phyloP scores from a whole-genome alignment of 75 land plant species.

The Chamaecyparis obtusa region DNA sequence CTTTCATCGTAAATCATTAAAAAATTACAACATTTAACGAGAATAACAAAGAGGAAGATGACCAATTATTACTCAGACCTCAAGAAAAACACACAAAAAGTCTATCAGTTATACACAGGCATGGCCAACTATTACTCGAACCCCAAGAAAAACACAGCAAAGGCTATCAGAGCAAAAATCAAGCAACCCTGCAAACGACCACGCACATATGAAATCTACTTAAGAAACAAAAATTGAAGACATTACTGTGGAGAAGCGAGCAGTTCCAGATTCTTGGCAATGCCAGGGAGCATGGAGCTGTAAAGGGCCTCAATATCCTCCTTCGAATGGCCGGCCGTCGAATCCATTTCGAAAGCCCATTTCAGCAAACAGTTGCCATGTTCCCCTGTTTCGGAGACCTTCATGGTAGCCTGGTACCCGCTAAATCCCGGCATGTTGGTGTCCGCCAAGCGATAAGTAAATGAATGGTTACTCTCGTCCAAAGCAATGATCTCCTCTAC shows the following conservation, averaged over 20 bases:
- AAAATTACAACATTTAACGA: too few species aligned
- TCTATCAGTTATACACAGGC: too few species aligned
- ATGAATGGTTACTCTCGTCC: conserved; percentile 12
- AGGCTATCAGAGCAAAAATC: too few species aligned
- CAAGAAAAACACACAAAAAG: too few species aligned
- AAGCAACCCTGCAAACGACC: too few species aligned
- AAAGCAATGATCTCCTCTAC: not conserved
- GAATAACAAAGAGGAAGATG: too few species aligned
- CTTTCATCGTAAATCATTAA: too few species aligned
- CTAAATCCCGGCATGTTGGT: conserved; percentile 30
- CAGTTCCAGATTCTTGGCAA: conserved; percentile 25
- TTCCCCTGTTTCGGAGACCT: conserved; percentile 4
- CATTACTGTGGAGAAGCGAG: not conserved
- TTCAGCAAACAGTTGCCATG: conserved; percentile 13
- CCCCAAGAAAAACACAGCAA: too few species aligned
- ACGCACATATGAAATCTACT: too few species aligned
- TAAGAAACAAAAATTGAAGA: too few species aligned
- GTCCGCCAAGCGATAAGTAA: conserved; percentile 30
- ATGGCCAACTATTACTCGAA: too few species aligned
- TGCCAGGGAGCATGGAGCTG: conserved; percentile 1
- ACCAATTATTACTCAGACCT: too few species aligned
- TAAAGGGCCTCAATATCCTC: conserved; percentile 17
- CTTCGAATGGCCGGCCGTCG: conserved; percentile 12
- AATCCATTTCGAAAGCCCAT: conserved; percentile 19
- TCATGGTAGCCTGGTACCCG: conserved; percentile 22